phyloP scores from a whole-genome alignment of 805 yeast species.

The Starmerella stigmatis region DNA sequence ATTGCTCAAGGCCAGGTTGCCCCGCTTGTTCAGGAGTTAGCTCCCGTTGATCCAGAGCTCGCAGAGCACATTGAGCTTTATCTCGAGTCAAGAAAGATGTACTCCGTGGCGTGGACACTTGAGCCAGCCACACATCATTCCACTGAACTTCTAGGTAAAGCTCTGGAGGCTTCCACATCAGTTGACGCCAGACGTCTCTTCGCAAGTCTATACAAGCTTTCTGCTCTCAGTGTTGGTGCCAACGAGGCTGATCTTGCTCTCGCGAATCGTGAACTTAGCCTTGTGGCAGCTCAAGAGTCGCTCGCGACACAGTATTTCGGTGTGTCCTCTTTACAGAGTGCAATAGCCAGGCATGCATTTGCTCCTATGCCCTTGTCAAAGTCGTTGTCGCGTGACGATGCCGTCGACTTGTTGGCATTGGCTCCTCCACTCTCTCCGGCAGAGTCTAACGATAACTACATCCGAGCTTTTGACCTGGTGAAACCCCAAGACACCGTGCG shows the following conservation, averaged over 20 bases:
- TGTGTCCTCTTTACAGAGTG: not conserved
- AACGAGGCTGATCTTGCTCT: not conserved
- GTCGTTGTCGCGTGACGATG: slow-evolving; percentile 8
- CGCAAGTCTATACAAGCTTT: slow-evolving; percentile 18
- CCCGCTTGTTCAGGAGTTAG: slow-evolving; percentile 7
- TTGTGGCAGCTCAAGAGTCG: slow-evolving; percentile 13
- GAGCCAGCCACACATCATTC: slow-evolving; percentile 13
- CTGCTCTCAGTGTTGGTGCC: slow-evolving; percentile 7
- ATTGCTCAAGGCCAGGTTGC: slow-evolving; percentile 5
- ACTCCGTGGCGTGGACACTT: slow-evolving; percentile 19
- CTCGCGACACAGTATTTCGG: slow-evolving; percentile 1
- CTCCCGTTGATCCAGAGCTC: slow-evolving; percentile 6
- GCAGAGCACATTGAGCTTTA: slow-evolving; percentile 10
- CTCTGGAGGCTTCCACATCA: slow-evolving; percentile 3
- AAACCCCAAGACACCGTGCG: slow-evolving; percentile 11
- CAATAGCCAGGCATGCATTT: slow-evolving; percentile 6
- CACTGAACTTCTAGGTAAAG: slow-evolving; percentile 8
- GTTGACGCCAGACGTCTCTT: slow-evolving; percentile 4
- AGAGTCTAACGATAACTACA: slow-evolving; percentile 8
- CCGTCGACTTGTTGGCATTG: slow-evolving; percentile 17
- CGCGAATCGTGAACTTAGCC: slow-evolving; percentile 8
- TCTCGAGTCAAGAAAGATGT: slow-evolving; percentile 7
- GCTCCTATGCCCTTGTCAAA: not conserved
- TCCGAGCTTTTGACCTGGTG: slow-evolving; percentile 13
- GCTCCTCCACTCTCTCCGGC: slow-evolving; percentile 13